Evolutionary conservation across 805 yeast species (phyloP).

Genomic region (Metschnikowia sp.): DNA sequence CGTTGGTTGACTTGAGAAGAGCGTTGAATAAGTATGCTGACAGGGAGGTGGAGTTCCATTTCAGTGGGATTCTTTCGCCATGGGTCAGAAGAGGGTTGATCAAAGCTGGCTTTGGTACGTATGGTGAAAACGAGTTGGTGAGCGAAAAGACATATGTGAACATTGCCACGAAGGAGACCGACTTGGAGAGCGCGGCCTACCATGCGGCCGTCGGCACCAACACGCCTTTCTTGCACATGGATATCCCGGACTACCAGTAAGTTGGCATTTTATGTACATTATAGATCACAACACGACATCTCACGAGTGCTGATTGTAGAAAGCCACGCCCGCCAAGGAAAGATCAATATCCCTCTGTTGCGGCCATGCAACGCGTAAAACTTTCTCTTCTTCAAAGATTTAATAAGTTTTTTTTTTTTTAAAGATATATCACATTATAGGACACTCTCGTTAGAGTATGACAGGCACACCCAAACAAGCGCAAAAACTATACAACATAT

Average conservation of each 20-base stretch:
- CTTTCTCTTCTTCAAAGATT: neutral
- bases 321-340: neutral
- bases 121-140: slow-evolving; percentile 38
- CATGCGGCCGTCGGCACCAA: slow-evolving; percentile 59
- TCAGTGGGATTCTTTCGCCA: slow-evolving; percentile 77
- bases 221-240: slow-evolving; percentile 76
- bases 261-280: neutral
- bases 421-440: too few relatives aligned
- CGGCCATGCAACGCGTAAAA: neutral
- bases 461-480: too few relatives aligned
- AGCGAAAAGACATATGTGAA: slow-evolving; percentile 41
- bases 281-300: slow-evolving; percentile 1
- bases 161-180: slow-evolving; percentile 30
- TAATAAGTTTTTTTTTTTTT: too few relatives aligned
- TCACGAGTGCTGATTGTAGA: slow-evolving; percentile 1
- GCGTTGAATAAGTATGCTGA: slow-evolving; percentile 73
- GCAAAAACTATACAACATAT: too few relatives aligned
- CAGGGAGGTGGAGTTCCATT: slow-evolving; percentile 84
- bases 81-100: slow-evolving; percentile 82
- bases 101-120: slow-evolving; percentile 73
- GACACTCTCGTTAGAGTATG: too few relatives aligned
- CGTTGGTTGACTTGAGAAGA: slow-evolving; percentile 70
- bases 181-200: slow-evolving; percentile 36
- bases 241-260: slow-evolving; percentile 55
- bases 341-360: too few relatives aligned